These are phyloP conservation scores for Mallotus nudiflorus DNA, from an alignment of 345 rosid species.

Conservation along the genomic window DNA sequence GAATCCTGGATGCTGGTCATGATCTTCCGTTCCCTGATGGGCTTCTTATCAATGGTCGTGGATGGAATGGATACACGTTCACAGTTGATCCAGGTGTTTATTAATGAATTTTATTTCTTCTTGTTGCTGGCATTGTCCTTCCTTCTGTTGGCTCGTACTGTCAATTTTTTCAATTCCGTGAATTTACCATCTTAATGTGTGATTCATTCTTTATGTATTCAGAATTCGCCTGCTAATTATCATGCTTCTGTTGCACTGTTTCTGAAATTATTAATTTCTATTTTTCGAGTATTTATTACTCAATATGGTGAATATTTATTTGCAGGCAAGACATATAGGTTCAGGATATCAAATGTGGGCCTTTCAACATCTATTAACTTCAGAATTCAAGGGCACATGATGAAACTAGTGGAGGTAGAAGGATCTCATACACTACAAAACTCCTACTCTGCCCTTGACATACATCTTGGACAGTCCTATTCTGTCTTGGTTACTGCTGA, in stretches of 20 bases:
- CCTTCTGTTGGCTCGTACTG: background rate
- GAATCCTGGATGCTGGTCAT: constrained; percentile 28
- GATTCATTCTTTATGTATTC: background rate
- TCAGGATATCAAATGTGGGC: constrained; percentile 80
- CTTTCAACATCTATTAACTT: constrained; percentile 62
- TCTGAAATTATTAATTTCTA: background rate
- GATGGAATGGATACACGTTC: constrained; percentile 40
- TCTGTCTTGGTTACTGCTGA: constrained; percentile 72
- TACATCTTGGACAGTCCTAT: constrained; percentile 72
- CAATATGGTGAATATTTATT: background rate
- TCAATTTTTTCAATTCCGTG: background rate
- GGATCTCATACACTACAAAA: constrained; percentile 78
- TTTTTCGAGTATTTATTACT: background rate
- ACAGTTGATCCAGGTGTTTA: constrained; percentile 30
- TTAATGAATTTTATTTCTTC: background rate
- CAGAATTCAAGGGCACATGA: constrained; percentile 79
- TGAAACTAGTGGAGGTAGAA: constrained; percentile 75
- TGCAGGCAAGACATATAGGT: constrained; percentile 70
- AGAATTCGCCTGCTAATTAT: background rate
- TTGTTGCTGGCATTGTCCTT: background rate
- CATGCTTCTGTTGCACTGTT: background rate
- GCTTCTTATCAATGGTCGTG: constrained; percentile 36
- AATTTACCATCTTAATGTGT: background rate
- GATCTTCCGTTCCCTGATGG: constrained; percentile 36
- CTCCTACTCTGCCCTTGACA: constrained; percentile 59